Conservation (phyloP, 2,329 filamentous ascomycete genomes). For the Fusarium albosuccineum region DNA sequence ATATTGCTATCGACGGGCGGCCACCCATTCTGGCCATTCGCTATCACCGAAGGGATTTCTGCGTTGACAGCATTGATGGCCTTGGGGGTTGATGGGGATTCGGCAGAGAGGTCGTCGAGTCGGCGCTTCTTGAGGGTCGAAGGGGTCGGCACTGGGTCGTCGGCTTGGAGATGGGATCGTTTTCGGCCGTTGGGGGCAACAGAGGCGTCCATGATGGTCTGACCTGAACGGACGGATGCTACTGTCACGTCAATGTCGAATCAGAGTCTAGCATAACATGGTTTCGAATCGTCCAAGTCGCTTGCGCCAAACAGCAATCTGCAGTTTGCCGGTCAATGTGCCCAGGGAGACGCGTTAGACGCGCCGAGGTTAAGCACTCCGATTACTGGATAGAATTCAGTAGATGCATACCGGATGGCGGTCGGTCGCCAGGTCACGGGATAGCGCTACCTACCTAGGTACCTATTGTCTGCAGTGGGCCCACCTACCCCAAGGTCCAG, state of each 20-base stretch:
- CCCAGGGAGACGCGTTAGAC: slow-evolving; percentile 44
- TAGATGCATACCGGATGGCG: slow-evolving; percentile 14
- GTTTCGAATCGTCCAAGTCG: slow-evolving; percentile 21
- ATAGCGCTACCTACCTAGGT: background rate
- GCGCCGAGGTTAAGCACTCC: slow-evolving; percentile 36
- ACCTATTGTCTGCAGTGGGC: slow-evolving; percentile 7
- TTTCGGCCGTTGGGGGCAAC: slow-evolving; percentile 42
- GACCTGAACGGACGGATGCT: background rate
- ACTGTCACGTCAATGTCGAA: slow-evolving; percentile 17
- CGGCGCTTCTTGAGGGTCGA: slow-evolving; percentile 49
- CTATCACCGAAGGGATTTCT: slow-evolving; percentile 48
- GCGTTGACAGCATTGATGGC: slow-evolving; percentile 50
- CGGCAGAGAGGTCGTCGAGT: slow-evolving; percentile 46
- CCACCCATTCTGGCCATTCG: slow-evolving; percentile 36
- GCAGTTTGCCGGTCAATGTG: slow-evolving; percentile 20
- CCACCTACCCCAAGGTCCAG: slow-evolving; percentile 7
- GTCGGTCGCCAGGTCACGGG: slow-evolving; percentile 23
- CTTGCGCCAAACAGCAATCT: slow-evolving; percentile 4
- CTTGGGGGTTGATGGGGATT: slow-evolving; percentile 47
- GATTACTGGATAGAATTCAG: slow-evolving; percentile 18
- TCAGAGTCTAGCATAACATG: slow-evolving; percentile 30
- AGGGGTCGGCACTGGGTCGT: slow-evolving; percentile 45
- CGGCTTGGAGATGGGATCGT: slow-evolving; percentile 37
- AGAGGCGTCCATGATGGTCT: slow-evolving; percentile 46
- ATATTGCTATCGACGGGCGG: slow-evolving; percentile 21